phyloP scores from a whole-genome alignment of 2,329 filamentous ascomycete genomes.

The Gremmenia infestans region DNA sequence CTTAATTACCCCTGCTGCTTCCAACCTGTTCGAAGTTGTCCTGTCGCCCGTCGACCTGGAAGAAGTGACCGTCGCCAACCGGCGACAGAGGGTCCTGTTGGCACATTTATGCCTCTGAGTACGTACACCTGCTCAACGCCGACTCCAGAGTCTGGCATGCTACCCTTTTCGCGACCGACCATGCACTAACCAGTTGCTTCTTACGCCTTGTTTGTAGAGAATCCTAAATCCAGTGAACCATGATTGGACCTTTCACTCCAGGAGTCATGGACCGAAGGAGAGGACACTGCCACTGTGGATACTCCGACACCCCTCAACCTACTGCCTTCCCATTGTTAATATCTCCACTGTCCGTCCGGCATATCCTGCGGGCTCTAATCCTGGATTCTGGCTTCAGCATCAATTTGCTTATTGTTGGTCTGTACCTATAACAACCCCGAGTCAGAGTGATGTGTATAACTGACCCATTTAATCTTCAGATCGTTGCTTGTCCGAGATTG shows the following conservation, averaged over 20 bases:
- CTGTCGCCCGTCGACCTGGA: background rate
- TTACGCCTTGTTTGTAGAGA: slow-evolving; percentile 21
- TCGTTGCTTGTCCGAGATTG: background rate
- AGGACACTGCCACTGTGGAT: slow-evolving; percentile 9
- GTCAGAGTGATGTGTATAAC: too few relatives aligned
- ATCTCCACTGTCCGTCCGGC: background rate
- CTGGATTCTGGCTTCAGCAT: background rate
- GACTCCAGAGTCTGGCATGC: slow-evolving; percentile 22
- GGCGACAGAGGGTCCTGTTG: slow-evolving; percentile 14
- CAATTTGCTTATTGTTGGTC: slow-evolving; percentile 1
- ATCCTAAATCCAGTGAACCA: background rate
- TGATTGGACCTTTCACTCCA: background rate
- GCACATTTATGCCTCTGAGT: slow-evolving; percentile 30
- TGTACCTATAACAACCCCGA: background rate
- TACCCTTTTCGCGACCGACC: slow-evolving; percentile 20
- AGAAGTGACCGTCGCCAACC: slow-evolving; percentile 16
- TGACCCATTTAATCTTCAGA: background rate
- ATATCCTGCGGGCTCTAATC: too few relatives aligned
- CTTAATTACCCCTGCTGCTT: background rate
- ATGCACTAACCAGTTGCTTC: slow-evolving; percentile 27
- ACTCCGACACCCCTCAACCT: background rate
- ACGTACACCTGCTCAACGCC: slow-evolving; percentile 29
- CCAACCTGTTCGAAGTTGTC: background rate
- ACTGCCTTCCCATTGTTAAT: slow-evolving; percentile 13
- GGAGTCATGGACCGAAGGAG: background rate